Evolutionary conservation across 257 asterid species (phyloP), one percentile per base, ranked within the genome.

Genomic region (Salvia hispanica): DNA sequence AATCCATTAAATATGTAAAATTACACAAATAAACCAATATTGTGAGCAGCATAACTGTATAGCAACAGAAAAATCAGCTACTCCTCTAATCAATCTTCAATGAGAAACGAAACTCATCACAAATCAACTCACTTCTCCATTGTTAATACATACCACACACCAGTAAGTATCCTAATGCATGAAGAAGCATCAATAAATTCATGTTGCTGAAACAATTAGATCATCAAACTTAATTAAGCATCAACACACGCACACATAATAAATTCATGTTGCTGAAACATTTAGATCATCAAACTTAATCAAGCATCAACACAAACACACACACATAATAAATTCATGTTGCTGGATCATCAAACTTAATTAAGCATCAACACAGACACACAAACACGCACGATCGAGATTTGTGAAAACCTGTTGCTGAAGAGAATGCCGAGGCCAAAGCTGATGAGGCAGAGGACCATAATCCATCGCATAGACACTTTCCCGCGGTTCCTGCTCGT

Each of bases 341-440:
- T 58, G 31, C 31, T 36, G 31, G 7, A 36, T 8, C 33, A 33
- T 12, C 21, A 37, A 34, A 34, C 7, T 4, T 7, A 28, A 56
- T 9, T 4, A 11, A 42, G 31, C 31, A 25, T 25, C 31, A 25
- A 25, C 31, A 25, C 31, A 25, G 21, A 18, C 31, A 25, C 21
- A n/a, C n/a, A 66, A 48, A 61, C 25, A 42, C 6, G 33, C 28
- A 2, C 6, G 57, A 67, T 15, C 9, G 42, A 33, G 59, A 74
- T 42, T 28, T 37, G 34, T 31, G 69, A 21, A 21, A 80, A 77
- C 95, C 92, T 85, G 78, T 72, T 77, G 76, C 80, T 76, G 76
- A 81, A 85, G 51, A 85, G 68, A 58, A 79, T 61, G 80, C 96
- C 96, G 25, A 83, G 77, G 65, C 69, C 84, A 57, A 89, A 89